Conservation (phyloP, 768 basidiomycete genomes). For the Rhizopogon rudus region DNA sequence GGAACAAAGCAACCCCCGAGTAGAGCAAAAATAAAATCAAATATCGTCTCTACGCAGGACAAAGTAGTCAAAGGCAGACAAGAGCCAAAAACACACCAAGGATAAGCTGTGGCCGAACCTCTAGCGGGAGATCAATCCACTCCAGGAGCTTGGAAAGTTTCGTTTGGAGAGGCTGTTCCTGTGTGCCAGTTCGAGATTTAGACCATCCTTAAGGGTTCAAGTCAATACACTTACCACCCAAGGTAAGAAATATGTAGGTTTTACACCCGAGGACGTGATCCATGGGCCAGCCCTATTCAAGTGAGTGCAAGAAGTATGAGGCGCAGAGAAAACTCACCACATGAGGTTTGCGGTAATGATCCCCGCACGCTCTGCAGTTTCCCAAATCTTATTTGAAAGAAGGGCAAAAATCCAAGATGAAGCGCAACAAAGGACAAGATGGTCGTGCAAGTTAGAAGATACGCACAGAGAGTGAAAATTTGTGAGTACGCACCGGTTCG, state of each 20-base stretch:
- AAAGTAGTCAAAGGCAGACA: too few species aligned
- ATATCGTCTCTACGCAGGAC: too few species aligned
- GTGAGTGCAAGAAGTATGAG: not conserved
- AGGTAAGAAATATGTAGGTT: conserved; percentile 73
- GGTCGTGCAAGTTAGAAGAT: not conserved
- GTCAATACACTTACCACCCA: conserved; percentile 50
- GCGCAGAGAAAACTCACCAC: conserved; percentile 54
- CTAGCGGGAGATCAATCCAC: conserved; percentile 80
- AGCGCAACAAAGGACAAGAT: conserved; percentile 8
- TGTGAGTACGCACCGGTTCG: conserved; percentile 59
- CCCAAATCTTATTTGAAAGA: conserved; percentile 72
- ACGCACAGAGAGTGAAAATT: not conserved
- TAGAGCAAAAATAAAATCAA: not conserved
- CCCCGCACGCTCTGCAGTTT: conserved; percentile 72
- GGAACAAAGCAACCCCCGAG: not conserved
- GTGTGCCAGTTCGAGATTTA: not conserved
- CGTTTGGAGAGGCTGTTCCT: conserved; percentile 57
- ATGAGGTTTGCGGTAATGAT: conserved; percentile 82
- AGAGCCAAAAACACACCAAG: conserved; percentile 41
- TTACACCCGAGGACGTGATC: conserved; percentile 54
- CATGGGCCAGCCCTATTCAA: conserved; percentile 75
- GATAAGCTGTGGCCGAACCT: conserved; percentile 72
- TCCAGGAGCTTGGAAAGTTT: conserved; percentile 74
- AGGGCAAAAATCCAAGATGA: conserved; percentile 63
- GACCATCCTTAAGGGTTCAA: not conserved